A percentile compares a stretch with the other conserved stretches of the same genome.
Conservation (phyloP, 495 filamentous ascomycete species). For the Umbilicaria muhlenbergii region DNA sequence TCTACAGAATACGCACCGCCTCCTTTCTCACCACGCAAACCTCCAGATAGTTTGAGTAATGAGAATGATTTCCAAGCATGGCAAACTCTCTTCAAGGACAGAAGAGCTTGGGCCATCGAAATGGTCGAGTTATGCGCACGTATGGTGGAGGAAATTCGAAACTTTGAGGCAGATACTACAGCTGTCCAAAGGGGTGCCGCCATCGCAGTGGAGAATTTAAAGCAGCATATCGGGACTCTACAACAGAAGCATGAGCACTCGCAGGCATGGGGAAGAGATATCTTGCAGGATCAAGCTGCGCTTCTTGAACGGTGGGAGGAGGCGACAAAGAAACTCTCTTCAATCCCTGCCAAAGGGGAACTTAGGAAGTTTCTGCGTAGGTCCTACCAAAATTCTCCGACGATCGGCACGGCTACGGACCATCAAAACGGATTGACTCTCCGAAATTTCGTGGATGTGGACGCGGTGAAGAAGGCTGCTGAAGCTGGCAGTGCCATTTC, state of each 20-base stretch:
- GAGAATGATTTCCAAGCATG: conserved; percentile 63
- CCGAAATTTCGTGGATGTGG: conserved; percentile 54
- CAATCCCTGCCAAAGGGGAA: conserved; percentile 43
- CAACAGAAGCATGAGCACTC: conserved; percentile 60
- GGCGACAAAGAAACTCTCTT: conserved; percentile 44
- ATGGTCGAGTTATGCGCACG: conserved; percentile 46
- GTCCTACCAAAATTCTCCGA: conserved; percentile 22
- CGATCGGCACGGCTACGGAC: conserved; percentile 11
- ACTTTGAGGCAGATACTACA: conserved; percentile 46
- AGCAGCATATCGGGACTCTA: conserved; percentile 57
- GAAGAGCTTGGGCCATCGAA: conserved; percentile 57
- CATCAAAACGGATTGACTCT: conserved; percentile 32
- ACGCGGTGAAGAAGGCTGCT: conserved; percentile 50
- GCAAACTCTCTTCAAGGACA: conserved; percentile 61
- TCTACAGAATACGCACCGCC: conserved; percentile 40
- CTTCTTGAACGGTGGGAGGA: conserved; percentile 53
- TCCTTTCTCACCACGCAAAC: conserved; percentile 37
- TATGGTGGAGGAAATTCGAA: conserved; percentile 36
- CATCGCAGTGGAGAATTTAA: conserved; percentile 67
- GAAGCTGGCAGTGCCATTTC: conserved; percentile 26
- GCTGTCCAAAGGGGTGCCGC: conserved; percentile 57
- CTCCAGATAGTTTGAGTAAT: conserved; percentile 60
- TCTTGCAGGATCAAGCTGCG: conserved; percentile 52
- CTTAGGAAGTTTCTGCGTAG: conserved; percentile 18
- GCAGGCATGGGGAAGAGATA: conserved; percentile 53